Percentiles rank a stretch among this genome's conserved stretches.
phyloP scores from a whole-genome alignment of 176 grass and related monocot species.

The Raddia distichophylla region DNA sequence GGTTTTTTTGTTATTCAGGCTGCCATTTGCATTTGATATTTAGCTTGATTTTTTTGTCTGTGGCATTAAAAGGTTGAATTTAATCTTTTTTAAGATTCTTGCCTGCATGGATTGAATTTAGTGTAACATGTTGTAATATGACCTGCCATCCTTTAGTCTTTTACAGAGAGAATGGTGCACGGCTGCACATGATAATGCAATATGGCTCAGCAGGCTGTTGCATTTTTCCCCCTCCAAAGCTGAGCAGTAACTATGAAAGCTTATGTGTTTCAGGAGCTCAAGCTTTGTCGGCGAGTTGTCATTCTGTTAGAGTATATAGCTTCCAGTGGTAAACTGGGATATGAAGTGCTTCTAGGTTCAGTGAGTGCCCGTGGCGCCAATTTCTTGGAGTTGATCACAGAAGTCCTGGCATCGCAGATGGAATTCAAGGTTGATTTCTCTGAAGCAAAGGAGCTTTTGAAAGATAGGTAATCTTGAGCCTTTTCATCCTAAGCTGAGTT shows the following conservation, averaged over 20 bases:
- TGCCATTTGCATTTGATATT: conserved; percentile 31
- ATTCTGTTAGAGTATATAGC: conserved; percentile 85
- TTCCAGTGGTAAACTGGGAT: conserved; percentile 72
- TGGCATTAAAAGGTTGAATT: conserved; percentile 5
- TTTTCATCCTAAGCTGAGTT: not conserved
- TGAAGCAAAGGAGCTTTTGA: conserved; percentile 39
- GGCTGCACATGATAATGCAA: not conserved
- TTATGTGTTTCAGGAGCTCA: conserved; percentile 71
- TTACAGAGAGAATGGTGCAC: not conserved
- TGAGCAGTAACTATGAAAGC: not conserved
- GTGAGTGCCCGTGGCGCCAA: conserved; percentile 49
- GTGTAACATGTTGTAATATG: not conserved
- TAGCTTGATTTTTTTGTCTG: not conserved
- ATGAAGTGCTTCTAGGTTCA: conserved; percentile 68
- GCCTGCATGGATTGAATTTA: conserved; percentile 20
- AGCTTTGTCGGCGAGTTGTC: conserved; percentile 72
- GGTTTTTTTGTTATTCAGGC: conserved; percentile 23
- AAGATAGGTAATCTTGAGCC: conserved; percentile 65
- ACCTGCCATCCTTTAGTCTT: not conserved
- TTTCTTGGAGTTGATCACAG: conserved; percentile 74
- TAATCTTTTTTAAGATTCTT: not conserved
- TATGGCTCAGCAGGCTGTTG: not conserved
- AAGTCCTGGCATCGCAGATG: conserved; percentile 76
- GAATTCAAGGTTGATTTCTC: conserved; percentile 40
- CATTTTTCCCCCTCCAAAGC: conserved; percentile 1